These are phyloP conservation scores for Backusella liffmaniae DNA, from an alignment of 192 early-diverging fungal species.

Conservation along the genomic window DNA sequence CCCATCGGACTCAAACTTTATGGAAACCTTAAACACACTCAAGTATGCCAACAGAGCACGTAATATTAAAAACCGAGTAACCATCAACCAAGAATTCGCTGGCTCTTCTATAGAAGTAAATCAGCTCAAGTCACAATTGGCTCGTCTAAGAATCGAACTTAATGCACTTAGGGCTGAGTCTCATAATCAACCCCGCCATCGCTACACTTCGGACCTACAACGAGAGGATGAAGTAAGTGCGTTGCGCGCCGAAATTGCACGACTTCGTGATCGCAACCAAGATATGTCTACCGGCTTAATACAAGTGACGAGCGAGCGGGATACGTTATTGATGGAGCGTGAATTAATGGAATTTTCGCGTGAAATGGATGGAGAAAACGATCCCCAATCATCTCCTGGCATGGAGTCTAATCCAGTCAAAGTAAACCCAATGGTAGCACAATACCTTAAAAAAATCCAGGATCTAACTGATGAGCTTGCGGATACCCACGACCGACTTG, in stretches of 20 bases:
- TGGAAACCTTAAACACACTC: slow-evolving; percentile 93
- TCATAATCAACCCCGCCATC: slow-evolving; percentile 2
- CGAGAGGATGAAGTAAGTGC: slow-evolving; percentile 48
- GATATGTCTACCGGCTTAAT: slow-evolving; percentile 43
- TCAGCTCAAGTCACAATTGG: slow-evolving; percentile 52
- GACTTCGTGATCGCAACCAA: slow-evolving; percentile 48
- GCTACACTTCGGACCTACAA: slow-evolving; percentile 12
- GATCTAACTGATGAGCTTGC: slow-evolving; percentile 31
- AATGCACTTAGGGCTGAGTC: slow-evolving; percentile 38
- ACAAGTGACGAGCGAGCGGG: slow-evolving; percentile 49
- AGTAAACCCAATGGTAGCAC: slow-evolving; percentile 33
- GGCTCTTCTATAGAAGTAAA: slow-evolving; percentile 53
- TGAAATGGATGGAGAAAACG: slow-evolving; percentile 24
- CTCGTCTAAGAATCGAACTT: slow-evolving; percentile 52
- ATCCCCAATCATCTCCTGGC: not conserved
- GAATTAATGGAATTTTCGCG: slow-evolving; percentile 34
- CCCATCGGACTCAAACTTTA: slow-evolving; percentile 78
- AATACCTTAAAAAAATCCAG: slow-evolving; percentile 39
- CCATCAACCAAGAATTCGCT: slow-evolving; percentile 54
- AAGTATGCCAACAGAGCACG: slow-evolving; percentile 95
- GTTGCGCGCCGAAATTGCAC: slow-evolving; percentile 42
- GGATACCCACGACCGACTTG: slow-evolving; percentile 35
- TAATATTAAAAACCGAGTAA: slow-evolving; percentile 90
- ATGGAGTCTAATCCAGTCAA: slow-evolving; percentile 10
- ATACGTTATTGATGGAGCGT: slow-evolving; percentile 53